Evolutionary conservation across 1,284 basidiomycete species (phyloP).

Genomic region (Wolfiporia cocos): DNA sequence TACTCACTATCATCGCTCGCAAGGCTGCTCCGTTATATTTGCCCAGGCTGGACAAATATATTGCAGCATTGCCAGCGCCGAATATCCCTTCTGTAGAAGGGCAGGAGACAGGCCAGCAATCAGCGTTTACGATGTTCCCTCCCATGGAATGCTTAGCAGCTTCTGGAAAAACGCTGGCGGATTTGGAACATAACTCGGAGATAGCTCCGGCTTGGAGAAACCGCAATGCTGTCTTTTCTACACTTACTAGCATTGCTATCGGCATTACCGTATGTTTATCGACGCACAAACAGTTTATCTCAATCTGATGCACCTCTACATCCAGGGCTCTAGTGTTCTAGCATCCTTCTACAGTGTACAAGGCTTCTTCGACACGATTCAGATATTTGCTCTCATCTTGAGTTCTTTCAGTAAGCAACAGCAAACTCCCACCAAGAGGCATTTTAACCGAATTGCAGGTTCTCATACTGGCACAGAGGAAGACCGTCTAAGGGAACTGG

Average conservation of each 20-base stretch:
- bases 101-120: conserved; percentile 22
- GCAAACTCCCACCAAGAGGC: conserved; percentile 1
- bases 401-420: conserved; percentile 49
- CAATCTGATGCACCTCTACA: background rate
- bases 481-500: conserved; percentile 47
- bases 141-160: conserved; percentile 52
- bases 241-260: conserved; percentile 33
- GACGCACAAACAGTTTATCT: background rate
- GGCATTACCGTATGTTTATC: conserved; percentile 49
- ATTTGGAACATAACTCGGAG: conserved; percentile 49
- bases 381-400: conserved; percentile 64
- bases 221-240: conserved; percentile 43
- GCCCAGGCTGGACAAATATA: conserved; percentile 51
- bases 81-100: conserved; percentile 23
- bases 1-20: conserved; percentile 48
- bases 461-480: conserved; percentile 34
- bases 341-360: conserved; percentile 65
- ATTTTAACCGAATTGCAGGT: conserved; percentile 20
- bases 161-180: conserved; percentile 44
- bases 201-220: conserved; percentile 48
- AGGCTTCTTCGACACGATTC: conserved; percentile 59
- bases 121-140: conserved; percentile 41
- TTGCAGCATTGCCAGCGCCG: conserved; percentile 42
- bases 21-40: conserved; percentile 50
- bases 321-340: conserved; percentile 60